phyloP scores from a whole-genome alignment of 179 eudicot genomes.

The Spergularia azorica region DNA sequence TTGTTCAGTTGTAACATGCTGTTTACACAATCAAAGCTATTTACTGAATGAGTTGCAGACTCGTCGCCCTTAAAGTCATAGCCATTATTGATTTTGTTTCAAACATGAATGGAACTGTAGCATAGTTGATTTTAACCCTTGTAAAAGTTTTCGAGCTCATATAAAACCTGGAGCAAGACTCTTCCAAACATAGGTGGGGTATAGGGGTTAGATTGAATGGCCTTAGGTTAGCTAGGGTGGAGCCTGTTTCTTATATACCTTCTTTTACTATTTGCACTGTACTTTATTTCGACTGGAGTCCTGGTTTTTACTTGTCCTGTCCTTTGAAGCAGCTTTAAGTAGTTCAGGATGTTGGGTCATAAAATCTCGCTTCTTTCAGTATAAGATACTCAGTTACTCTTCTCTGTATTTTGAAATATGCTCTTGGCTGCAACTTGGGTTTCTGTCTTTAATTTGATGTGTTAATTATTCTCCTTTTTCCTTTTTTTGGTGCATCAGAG shows the following conservation, averaged over 20 bases:
- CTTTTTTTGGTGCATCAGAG: conserved; percentile 29
- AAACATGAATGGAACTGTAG: background rate
- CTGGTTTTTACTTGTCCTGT: too few relatives aligned
- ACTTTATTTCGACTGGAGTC: too few relatives aligned
- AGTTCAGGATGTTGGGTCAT: too few relatives aligned
- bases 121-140: background rate
- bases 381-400: background rate
- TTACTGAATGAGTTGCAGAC: background rate
- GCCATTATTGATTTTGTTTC: background rate
- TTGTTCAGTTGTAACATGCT: background rate
- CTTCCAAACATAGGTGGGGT: background rate
- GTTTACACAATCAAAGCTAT: background rate
- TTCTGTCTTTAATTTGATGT: background rate
- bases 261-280: too few relatives aligned
- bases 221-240: background rate
- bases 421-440: conserved; percentile 1
- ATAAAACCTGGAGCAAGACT: background rate
- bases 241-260: background rate
- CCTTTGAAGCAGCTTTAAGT: too few relatives aligned
- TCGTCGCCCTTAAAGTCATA: background rate
- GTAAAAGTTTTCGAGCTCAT: background rate
- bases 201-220: background rate
- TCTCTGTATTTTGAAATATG: background rate
- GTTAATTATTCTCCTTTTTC: conserved; percentile 5
- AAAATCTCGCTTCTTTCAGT: background rate